Conservation (phyloP, 441 rosid genomes). For the Populus hybrid region DNA sequence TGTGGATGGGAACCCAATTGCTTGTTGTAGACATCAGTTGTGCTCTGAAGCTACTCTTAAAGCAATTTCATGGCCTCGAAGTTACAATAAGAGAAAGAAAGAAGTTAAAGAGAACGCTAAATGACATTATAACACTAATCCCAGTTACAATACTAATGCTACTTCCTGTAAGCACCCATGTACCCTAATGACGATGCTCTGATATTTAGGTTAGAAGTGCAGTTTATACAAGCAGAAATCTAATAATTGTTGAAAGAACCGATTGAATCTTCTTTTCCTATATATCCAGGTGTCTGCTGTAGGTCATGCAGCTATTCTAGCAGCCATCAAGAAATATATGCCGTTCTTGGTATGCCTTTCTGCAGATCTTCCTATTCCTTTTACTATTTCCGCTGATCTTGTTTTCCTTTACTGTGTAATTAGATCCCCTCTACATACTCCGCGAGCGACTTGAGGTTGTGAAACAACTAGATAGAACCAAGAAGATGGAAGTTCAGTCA, state of each 20-base stretch:
- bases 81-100: slow-evolving; percentile 42
- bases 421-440: slow-evolving; percentile 80
- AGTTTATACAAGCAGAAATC: background rate
- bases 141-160: slow-evolving; percentile 65
- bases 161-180: slow-evolving; percentile 51
- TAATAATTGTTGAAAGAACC: background rate
- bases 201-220: too few relatives aligned
- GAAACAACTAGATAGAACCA: slow-evolving; percentile 56
- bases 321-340: slow-evolving; percentile 52
- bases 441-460: slow-evolving; percentile 48
- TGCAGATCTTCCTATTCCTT: background rate
- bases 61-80: slow-evolving; percentile 40
- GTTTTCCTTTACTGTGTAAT: background rate
- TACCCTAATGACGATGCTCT: background rate
- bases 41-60: slow-evolving; percentile 43
- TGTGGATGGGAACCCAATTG: slow-evolving; percentile 62
- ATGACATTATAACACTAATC: slow-evolving; percentile 49
- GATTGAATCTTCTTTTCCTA: background rate
- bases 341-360: slow-evolving; percentile 46
- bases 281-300: slow-evolving; percentile 51
- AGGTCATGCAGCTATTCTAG: slow-evolving; percentile 64
- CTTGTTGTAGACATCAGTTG: slow-evolving; percentile 44
- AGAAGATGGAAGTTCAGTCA: slow-evolving; percentile 47
- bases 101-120: slow-evolving; percentile 47
- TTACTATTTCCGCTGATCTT: background rate